A percentile compares a stretch with the other conserved stretches of the same genome.
Conservation (phyloP, 805 yeast species). For the Cyberlindnera amylophila region DNA sequence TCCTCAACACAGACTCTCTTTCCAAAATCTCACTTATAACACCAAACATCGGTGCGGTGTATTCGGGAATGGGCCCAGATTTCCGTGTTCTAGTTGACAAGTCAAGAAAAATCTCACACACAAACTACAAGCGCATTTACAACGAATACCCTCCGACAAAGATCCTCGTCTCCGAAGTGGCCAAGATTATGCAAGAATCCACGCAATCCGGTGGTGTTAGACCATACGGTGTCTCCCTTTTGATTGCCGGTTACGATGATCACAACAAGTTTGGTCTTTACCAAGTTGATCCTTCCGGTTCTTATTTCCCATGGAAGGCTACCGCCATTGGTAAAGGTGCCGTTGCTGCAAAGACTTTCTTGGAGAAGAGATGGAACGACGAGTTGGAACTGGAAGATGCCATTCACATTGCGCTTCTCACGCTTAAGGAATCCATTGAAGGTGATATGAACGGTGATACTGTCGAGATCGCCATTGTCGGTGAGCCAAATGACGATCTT, state of each 20-base stretch:
- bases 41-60: slow-evolving; percentile 95
- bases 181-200: slow-evolving; percentile 97
- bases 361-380: slow-evolving; percentile 98
- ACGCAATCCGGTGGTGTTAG: slow-evolving; percentile 98
- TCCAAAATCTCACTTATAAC: slow-evolving; percentile 80
- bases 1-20: slow-evolving; percentile 69
- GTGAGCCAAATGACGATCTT: slow-evolving; percentile 74
- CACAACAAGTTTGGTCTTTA: slow-evolving; percentile 71
- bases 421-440: slow-evolving; percentile 93
- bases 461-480: slow-evolving; percentile 85
- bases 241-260: slow-evolving; percentile 93
- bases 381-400: slow-evolving; percentile 98
- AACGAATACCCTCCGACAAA: slow-evolving; percentile 97
- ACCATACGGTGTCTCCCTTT: slow-evolving; percentile 94
- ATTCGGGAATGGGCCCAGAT: slow-evolving; percentile 99
- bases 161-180: slow-evolving; percentile 89
- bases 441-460: slow-evolving; percentile 98
- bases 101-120: slow-evolving; percentile 90
- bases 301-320: slow-evolving; percentile 99
- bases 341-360: slow-evolving; percentile 91
- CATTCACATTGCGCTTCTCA: slow-evolving; percentile 89
- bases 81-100: slow-evolving; percentile 91
- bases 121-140: slow-evolving; percentile 87
- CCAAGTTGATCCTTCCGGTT: slow-evolving; percentile 97
- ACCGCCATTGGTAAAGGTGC: slow-evolving; percentile 98